Base-by-base conservation (phyloP, 345 rosid genomes). In the Citrus mangshanensis region DNA sequence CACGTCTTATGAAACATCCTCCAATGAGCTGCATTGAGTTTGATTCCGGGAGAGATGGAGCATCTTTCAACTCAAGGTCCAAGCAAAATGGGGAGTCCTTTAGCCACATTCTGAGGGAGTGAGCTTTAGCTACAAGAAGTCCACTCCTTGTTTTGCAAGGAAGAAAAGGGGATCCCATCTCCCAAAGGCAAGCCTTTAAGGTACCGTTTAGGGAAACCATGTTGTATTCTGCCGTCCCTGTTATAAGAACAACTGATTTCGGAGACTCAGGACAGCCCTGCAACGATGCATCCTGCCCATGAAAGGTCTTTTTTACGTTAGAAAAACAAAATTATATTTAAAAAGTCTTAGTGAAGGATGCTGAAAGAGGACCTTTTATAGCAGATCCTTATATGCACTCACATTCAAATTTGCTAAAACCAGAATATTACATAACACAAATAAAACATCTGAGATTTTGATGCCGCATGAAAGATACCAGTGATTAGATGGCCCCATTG, bases 101-200 rank as follows among this genome's bases (percentile, higher is more conserved):
- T 80, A 95, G 83, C 99, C 99, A 95, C 99, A 95, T 95, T 79
- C 92, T 88, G 42, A 95, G 93, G 70, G 99, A 92, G 79, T 93
- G 97, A 32, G 93, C 96, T 90, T 95, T 95, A 9, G 97, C 99
- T 12, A 93, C 86, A 42, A 93, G 92, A 72, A 93, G 91, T 67
- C 98, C 97, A 0, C 89, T 93, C 73, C 97, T 84, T 49, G 93
- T 88, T 84, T 83, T 91, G 81, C 97, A 91, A 1, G 97, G 99
- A 75, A 92, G 90, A 84, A 93, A 95, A 16, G 99, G 99, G 14
- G 99, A 93, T 4, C 93, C 96, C 99, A 95, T 95, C 86, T 95
- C 99, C 98, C 96, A 95, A 63, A 95, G 96, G 85, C 88, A 95
- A 0, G 91, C 95, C 85, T 93, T 95, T 75, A 95, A 70, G 24